Conservation (phyloP, 2,329 filamentous ascomycete species). For the Colletotrichum godetiae region DNA sequence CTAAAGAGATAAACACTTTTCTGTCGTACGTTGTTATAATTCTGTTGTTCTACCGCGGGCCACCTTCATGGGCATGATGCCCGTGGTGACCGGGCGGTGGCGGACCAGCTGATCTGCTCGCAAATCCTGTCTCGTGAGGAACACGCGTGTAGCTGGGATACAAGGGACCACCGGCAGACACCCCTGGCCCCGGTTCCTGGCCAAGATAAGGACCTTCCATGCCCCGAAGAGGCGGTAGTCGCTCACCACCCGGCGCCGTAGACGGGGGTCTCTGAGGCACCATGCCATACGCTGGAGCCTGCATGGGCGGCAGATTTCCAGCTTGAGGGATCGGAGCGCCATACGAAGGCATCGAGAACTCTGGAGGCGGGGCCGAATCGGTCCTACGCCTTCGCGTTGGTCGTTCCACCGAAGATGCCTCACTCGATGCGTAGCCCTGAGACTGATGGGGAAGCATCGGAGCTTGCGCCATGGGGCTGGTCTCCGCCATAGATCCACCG, state of each 20-base stretch:
- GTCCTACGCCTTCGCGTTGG: slow-evolving; percentile 59
- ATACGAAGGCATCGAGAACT: slow-evolving; percentile 54
- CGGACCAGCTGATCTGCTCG: slow-evolving; percentile 22
- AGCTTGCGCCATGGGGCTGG: slow-evolving; percentile 47
- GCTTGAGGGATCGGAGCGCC: slow-evolving; percentile 48
- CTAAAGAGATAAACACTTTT: not conserved
- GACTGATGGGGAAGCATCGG: slow-evolving; percentile 42
- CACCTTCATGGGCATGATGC: slow-evolving; percentile 23
- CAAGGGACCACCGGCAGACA: slow-evolving; percentile 24
- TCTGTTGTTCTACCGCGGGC: slow-evolving; percentile 7
- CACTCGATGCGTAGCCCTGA: slow-evolving; percentile 50
- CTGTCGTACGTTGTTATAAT: slow-evolving; percentile 22
- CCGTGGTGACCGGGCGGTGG: slow-evolving; percentile 13
- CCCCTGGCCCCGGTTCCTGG: slow-evolving; percentile 3
- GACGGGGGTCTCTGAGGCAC: slow-evolving; percentile 51
- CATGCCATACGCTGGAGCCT: slow-evolving; percentile 49
- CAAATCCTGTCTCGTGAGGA: slow-evolving; percentile 36
- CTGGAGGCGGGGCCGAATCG: slow-evolving; percentile 54
- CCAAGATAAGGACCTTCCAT: slow-evolving; percentile 51
- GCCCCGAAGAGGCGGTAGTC: slow-evolving; percentile 59
- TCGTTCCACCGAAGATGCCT: slow-evolving; percentile 57
- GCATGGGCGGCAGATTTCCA: slow-evolving; percentile 54
- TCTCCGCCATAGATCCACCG: slow-evolving; percentile 50
- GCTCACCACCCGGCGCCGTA: slow-evolving; percentile 51
- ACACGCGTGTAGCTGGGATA: slow-evolving; percentile 35